These are phyloP conservation scores for Hyphodiscus sp. DNA, from an alignment of 2,329 filamentous ascomycete genomes.

Conservation along the genomic window DNA sequence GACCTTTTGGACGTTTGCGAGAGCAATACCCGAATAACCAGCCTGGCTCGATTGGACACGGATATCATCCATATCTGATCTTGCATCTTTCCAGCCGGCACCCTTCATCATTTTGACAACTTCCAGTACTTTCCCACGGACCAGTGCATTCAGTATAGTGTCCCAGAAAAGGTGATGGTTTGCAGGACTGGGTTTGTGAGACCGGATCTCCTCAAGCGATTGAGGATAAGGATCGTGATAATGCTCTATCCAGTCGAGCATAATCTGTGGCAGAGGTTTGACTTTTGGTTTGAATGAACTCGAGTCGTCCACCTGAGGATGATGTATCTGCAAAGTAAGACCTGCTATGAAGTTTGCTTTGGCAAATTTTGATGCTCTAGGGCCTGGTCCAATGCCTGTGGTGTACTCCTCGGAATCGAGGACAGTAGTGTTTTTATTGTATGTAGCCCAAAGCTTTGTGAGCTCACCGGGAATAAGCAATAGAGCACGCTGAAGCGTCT, in stretches of 20 bases:
- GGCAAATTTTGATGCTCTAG: conserved; percentile 55
- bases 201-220: conserved; percentile 59
- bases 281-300: conserved; percentile 13
- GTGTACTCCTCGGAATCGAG: conserved; percentile 46
- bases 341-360: conserved; percentile 76
- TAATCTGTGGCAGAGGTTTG: conserved; percentile 64
- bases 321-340: conserved; percentile 72
- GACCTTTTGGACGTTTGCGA: conserved; percentile 72
- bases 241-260: conserved; percentile 76
- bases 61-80: conserved; percentile 55
- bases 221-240: conserved; percentile 67
- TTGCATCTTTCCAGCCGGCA: conserved; percentile 73
- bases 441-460: conserved; percentile 49
- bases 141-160: conserved; percentile 63
- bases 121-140: conserved; percentile 67
- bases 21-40: conserved; percentile 62
- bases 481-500: conserved; percentile 50
- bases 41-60: conserved; percentile 48
- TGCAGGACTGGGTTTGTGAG: conserved; percentile 64
- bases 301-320: conserved; percentile 44
- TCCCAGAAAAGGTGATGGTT: conserved; percentile 80
- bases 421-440: conserved; percentile 39
- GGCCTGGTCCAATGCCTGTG: conserved; percentile 59
- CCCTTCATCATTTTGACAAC: conserved; percentile 63
- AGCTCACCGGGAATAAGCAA: conserved; percentile 47